Evolutionary conservation across 257 asterid species (phyloP).

Genomic region (Solanum habrochaites): DNA sequence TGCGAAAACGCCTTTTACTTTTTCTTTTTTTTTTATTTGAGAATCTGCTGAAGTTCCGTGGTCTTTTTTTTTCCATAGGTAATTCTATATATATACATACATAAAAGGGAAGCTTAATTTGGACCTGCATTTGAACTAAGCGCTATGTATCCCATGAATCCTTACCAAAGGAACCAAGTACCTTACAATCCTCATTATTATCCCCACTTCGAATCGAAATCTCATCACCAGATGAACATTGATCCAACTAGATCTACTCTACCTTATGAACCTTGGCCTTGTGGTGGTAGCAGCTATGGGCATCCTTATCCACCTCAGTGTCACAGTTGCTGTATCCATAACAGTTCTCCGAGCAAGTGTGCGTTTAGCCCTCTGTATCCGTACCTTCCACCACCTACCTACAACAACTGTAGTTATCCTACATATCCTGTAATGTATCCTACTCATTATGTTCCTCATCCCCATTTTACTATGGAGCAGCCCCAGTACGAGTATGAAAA

Average conservation of each 20-base stretch:
- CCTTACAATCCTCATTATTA: constrained; percentile 15
- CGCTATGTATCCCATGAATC: constrained; percentile 27
- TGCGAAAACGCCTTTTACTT: neutral
- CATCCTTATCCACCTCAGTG: constrained; percentile 11
- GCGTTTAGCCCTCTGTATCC: constrained; percentile 33
- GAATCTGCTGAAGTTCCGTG: neutral
- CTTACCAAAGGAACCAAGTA: constrained; percentile 30
- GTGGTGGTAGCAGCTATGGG: constrained; percentile 26
- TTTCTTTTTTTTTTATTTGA: neutral
- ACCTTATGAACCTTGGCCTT: constrained; percentile 28
- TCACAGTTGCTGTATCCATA: constrained; percentile 36
- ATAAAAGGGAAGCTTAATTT: neutral
- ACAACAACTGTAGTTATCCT: constrained; percentile 14
- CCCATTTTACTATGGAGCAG: constrained; percentile 9
- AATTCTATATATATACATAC: too few relatives aligned
- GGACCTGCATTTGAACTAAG: neutral
- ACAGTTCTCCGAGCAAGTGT: constrained; percentile 9
- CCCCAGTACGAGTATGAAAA: constrained; percentile 25
- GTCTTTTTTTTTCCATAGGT: neutral
- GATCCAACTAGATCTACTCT: constrained; percentile 16
- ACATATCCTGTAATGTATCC: constrained; percentile 15
- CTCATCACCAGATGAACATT: constrained; percentile 16
- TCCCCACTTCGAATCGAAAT: constrained; percentile 16
- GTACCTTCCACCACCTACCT: constrained; percentile 16
- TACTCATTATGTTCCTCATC: constrained; percentile 21